phyloP scores from a whole-genome alignment of 2,329 filamentous ascomycete species.

The Helicocarpus griseus region DNA sequence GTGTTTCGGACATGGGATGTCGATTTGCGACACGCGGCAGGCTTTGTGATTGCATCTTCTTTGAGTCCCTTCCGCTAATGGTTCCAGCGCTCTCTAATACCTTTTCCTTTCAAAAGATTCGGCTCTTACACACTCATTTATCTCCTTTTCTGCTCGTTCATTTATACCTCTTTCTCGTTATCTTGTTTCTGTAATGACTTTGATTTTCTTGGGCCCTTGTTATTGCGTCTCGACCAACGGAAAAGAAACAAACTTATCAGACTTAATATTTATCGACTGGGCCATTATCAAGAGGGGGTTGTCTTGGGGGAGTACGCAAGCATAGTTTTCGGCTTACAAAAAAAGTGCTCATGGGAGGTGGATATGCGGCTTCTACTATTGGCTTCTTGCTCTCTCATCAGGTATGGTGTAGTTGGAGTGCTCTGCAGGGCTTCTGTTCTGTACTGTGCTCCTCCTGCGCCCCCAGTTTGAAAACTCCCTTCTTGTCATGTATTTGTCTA shows the following conservation, averaged over 20 bases:
- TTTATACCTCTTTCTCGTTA: constrained; percentile 2
- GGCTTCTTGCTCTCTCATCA: constrained; percentile 10
- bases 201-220: constrained; percentile 4
- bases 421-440: constrained; percentile 18
- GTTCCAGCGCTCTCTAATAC: constrained; percentile 14
- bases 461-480: constrained; percentile 12
- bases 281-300: background rate
- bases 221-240: constrained; percentile 3
- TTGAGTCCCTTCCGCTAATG: constrained; percentile 6
- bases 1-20: background rate
- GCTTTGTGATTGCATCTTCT: background rate
- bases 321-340: background rate
- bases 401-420: background rate
- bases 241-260: constrained; percentile 16
- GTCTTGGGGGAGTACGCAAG: background rate
- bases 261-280: constrained; percentile 16
- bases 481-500: constrained; percentile 32
- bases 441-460: constrained; percentile 13
- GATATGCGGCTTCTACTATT: background rate
- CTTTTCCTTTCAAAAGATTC: constrained; percentile 15
- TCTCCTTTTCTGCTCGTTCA: constrained; percentile 11
- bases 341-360: background rate
- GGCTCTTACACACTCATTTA: constrained; percentile 25
- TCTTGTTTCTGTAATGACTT: constrained; percentile 10
- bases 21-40: background rate